These are phyloP conservation scores for Haberlea rhodopensis DNA, from an alignment of 257 asterid species.

Conservation along the genomic window DNA sequence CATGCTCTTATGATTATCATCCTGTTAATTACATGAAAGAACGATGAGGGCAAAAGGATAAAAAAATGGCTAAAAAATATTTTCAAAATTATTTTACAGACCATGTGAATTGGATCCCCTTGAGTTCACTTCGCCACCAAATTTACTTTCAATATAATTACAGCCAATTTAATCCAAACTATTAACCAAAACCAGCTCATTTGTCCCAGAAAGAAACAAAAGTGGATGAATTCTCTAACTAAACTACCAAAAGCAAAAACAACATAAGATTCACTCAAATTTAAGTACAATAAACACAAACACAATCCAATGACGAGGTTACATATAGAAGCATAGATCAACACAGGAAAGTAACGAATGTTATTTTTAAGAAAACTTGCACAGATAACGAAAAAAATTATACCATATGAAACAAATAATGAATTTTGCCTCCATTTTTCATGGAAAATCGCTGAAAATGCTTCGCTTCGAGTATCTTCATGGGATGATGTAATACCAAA, in stretches of 20 bases:
- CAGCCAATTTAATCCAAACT: neutral
- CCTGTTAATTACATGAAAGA: neutral
- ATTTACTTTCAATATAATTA: neutral
- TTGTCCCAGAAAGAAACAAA: neutral
- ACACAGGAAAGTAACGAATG: neutral
- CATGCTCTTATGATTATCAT: neutral
- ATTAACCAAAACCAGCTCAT: neutral
- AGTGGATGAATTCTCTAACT: neutral
- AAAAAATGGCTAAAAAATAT: neutral
- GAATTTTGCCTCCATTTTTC: neutral
- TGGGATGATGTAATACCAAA: slow-evolving; percentile 14
- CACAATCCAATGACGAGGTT: neutral
- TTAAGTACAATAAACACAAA: neutral
- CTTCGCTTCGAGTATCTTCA: slow-evolving; percentile 15
- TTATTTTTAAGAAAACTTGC: neutral
- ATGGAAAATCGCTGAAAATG: slow-evolving; percentile 23
- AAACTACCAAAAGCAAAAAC: neutral
- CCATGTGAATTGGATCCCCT: neutral
- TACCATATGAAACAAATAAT: slow-evolving; percentile 27
- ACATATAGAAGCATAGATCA: neutral
- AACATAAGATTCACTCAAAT: slow-evolving; percentile 6
- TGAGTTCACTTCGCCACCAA: neutral
- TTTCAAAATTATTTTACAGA: neutral
- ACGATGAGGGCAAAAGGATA: neutral
- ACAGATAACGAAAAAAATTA: neutral